Evolutionary conservation across 2,329 filamentous ascomycete genomes (phyloP).

Genomic region (Cyanodermella asteris): DNA sequence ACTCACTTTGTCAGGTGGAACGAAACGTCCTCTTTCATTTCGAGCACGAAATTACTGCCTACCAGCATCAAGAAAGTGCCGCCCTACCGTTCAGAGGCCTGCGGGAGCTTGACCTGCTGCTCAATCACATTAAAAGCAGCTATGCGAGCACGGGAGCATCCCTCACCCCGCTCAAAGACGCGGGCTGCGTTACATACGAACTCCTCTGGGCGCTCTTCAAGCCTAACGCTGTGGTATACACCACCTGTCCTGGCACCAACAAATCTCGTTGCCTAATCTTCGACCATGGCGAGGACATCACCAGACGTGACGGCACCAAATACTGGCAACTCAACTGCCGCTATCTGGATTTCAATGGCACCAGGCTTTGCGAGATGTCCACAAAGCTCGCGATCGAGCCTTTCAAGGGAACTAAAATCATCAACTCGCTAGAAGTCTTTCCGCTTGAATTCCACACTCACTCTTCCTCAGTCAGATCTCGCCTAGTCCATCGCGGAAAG

Average conservation of each 20-base stretch:
- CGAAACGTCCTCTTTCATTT: constrained; percentile 4
- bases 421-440: constrained; percentile 5
- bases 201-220: constrained; percentile 78
- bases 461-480: constrained; percentile 37
- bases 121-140: constrained; percentile 11
- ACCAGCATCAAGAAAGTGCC: constrained; percentile 4
- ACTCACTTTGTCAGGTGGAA: constrained; percentile 8
- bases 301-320: constrained; percentile 2
- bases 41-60: constrained; percentile 2
- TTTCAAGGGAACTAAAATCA: constrained; percentile 5
- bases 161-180: constrained; percentile 43
- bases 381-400: constrained; percentile 3
- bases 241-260: constrained; percentile 20
- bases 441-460: constrained; percentile 30
- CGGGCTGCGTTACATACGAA: constrained; percentile 70
- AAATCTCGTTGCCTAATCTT: constrained; percentile 7
- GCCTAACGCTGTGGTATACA: constrained; percentile 58
- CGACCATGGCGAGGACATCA: constrained; percentile 4
- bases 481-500: constrained; percentile 59
- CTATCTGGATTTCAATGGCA: constrained; percentile 80
- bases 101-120: constrained; percentile 8
- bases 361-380: constrained; percentile 20
- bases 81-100: constrained; percentile 2
- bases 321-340: constrained; percentile 11
- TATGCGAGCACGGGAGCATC: constrained; percentile 9